Percentiles rank a stretch among this genome's conserved stretches.
These are phyloP conservation scores for Marsdenia floribunda DNA, from an alignment of 257 asterid species.

Conservation along the genomic window DNA sequence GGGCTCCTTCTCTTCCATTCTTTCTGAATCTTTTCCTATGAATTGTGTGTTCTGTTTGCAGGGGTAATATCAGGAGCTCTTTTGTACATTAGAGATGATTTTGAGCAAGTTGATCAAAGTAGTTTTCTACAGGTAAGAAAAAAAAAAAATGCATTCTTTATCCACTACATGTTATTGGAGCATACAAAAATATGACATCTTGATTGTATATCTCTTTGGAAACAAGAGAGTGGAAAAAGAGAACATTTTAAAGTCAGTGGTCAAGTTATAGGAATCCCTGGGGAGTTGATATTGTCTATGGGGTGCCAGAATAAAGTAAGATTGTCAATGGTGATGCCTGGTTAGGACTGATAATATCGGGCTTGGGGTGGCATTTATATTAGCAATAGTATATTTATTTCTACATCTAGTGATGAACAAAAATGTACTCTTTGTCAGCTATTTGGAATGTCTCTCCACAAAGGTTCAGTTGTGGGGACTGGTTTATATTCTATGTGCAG, in stretches of 20 bases:
- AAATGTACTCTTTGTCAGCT: not conserved
- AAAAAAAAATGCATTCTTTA: not conserved
- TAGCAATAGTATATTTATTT: not conserved
- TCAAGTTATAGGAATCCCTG: not conserved
- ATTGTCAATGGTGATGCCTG: not conserved
- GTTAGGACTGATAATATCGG: not conserved
- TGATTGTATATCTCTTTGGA: not conserved
- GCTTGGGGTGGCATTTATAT: not conserved
- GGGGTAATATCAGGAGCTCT: conserved; percentile 99
- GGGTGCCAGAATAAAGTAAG: not conserved
- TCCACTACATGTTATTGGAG: not conserved
- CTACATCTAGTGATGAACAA: not conserved
- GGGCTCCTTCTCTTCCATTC: no score
- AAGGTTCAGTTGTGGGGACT: not conserved
- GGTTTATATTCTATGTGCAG: not conserved
- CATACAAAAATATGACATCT: not conserved
- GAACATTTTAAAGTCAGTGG: not conserved
- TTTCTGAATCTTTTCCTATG: not conserved
- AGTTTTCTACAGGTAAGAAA: conserved; percentile 72
- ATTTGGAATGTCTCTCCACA: not conserved
- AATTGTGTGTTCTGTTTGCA: conserved; percentile 28
- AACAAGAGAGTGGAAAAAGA: not conserved
- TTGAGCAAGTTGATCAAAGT: conserved; percentile 69
- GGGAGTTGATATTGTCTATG: not conserved
- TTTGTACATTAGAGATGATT: conserved; percentile 78